Percentiles rank a stretch among this genome's conserved stretches.
Conservation (phyloP, 2,329 filamentous ascomycete genomes). For the Botrytis porri region DNA sequence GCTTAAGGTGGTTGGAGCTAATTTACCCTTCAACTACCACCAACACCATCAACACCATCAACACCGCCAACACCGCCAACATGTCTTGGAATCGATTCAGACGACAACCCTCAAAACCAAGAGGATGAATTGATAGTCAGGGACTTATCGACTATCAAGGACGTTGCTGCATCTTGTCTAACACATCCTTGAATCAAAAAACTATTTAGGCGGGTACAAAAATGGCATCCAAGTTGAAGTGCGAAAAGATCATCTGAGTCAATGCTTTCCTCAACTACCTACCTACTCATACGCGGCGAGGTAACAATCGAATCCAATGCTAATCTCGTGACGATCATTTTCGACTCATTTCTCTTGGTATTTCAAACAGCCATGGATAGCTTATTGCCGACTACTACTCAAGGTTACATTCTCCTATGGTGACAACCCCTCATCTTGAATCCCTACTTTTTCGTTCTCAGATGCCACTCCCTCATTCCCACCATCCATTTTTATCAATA, state of each 20-base stretch:
- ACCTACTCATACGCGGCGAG: neutral
- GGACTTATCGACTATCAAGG: neutral
- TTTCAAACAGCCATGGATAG: neutral
- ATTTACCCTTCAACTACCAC: neutral
- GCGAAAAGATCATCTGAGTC: neutral
- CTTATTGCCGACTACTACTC: neutral
- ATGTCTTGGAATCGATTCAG: neutral
- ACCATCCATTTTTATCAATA: neutral
- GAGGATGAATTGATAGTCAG: neutral
- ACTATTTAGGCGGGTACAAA: neutral
- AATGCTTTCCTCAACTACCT: neutral
- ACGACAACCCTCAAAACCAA: neutral
- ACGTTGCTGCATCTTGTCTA: neutral
- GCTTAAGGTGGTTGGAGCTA: too few species aligned
- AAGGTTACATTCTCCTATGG: neutral
- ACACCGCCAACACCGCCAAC: neutral
- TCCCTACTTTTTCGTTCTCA: neutral
- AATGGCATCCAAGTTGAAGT: too few species aligned
- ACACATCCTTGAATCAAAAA: neutral
- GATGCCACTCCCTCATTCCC: neutral
- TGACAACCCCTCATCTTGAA: neutral
- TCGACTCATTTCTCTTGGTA: neutral
- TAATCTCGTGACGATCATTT: neutral
- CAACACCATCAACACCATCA: neutral
- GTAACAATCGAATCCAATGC: neutral